phyloP scores from a whole-genome alignment of 139 green algal species.

The Chlorokybus atmophyticus region DNA sequence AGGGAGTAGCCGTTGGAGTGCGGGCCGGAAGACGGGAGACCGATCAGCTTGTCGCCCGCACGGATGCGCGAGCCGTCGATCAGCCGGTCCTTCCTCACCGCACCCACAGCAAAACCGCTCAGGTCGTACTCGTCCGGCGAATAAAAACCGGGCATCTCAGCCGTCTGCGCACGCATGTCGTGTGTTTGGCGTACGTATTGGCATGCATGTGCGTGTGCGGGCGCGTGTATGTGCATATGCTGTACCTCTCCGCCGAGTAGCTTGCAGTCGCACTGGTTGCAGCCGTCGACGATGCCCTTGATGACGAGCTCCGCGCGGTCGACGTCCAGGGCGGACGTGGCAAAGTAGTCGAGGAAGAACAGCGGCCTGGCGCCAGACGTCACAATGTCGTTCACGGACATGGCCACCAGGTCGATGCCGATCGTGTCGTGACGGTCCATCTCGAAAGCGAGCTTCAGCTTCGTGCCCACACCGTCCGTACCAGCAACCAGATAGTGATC shows the following conservation, averaged over 20 bases:
- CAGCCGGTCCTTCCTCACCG: slow-evolving; percentile 79
- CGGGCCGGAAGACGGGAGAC: slow-evolving; percentile 64
- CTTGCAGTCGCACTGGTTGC: slow-evolving; percentile 66
- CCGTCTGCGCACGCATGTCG: slow-evolving; percentile 50
- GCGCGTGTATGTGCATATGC: no score
- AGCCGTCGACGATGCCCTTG: slow-evolving; percentile 93
- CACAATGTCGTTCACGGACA: slow-evolving; percentile 93
- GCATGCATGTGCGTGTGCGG: no score
- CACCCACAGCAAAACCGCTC: slow-evolving; percentile 91
- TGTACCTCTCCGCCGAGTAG: slow-evolving; percentile 80
- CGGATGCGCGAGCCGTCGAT: slow-evolving; percentile 73
- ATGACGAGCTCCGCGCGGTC: slow-evolving; percentile 82
- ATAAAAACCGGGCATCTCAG: slow-evolving; percentile 98
- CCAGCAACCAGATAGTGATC: slow-evolving; percentile 88
- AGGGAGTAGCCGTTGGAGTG: slow-evolving; percentile 96
- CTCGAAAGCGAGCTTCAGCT: slow-evolving; percentile 95
- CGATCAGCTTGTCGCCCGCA: slow-evolving; percentile 75
- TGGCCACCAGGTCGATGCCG: slow-evolving; percentile 72
- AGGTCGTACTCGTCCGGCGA: slow-evolving; percentile 93
- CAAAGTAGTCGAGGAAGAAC: slow-evolving; percentile 99
- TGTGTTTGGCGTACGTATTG: no score
- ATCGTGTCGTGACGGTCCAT: slow-evolving; percentile 92
- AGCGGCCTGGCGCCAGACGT: slow-evolving; percentile 82
- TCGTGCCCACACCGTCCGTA: slow-evolving; percentile 94
- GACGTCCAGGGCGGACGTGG: slow-evolving; percentile 79